A percentile compares a stretch with the other conserved stretches of the same genome.
Conservation (phyloP, 768 basidiomycete species). For the Hygrocybe punicea region DNA sequence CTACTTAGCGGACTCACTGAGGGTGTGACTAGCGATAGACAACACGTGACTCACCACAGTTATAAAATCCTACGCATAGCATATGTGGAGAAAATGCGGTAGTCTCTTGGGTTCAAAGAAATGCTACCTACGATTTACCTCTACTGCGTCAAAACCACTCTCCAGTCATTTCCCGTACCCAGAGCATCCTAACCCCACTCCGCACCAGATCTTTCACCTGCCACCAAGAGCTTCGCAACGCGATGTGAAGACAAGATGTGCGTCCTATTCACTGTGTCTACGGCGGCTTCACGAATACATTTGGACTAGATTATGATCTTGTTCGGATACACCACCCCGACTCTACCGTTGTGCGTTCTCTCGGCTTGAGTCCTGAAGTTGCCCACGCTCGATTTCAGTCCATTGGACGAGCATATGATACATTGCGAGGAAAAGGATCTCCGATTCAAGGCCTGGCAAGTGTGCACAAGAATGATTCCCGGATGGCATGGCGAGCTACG, state of each 20-base stretch:
- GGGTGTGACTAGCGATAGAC: no score
- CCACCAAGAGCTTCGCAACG: slow-evolving; percentile 49
- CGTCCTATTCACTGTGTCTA: slow-evolving; percentile 22
- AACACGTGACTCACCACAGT: no score
- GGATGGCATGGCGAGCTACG: slow-evolving; percentile 10
- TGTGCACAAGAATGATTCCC: slow-evolving; percentile 12
- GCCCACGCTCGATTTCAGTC: slow-evolving; percentile 62
- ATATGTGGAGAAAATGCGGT: background rate
- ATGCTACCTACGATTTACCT: background rate
- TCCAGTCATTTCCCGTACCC: slow-evolving; percentile 46
- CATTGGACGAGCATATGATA: slow-evolving; percentile 62
- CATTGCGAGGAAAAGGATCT: slow-evolving; percentile 40
- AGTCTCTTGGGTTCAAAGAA: background rate
- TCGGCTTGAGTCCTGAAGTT: slow-evolving; percentile 36
- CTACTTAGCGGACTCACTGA: no score
- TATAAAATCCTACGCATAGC: no score
- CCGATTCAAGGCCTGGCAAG: slow-evolving; percentile 16
- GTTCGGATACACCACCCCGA: slow-evolving; percentile 74
- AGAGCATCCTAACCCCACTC: slow-evolving; percentile 49
- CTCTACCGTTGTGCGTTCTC: slow-evolving; percentile 40
- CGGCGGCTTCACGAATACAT: background rate
- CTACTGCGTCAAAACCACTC: background rate
- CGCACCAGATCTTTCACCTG: slow-evolving; percentile 73
- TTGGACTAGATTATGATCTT: slow-evolving; percentile 62
- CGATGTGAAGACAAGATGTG: slow-evolving; percentile 68